Evolutionary conservation across 1,284 basidiomycete species (phyloP), one percentile per base, ranked within the genome.

Genomic region (Ustilago cynodontis): DNA sequence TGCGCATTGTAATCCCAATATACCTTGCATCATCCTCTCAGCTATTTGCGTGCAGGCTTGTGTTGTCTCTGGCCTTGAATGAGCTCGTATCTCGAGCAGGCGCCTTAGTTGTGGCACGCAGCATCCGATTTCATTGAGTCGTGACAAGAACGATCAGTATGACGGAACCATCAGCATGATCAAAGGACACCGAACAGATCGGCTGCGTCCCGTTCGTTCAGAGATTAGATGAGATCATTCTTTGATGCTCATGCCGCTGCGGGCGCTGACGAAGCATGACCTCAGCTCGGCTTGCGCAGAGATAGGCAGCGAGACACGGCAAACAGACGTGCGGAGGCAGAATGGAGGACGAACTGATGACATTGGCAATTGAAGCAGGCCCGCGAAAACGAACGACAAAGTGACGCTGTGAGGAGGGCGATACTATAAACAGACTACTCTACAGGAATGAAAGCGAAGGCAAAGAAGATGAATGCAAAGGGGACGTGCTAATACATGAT

Each of bases 391-490:
- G 51, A 63, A 63, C 50, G 56, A 55, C 59, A 53, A n/a, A 55
- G 59, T 50, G 41, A 54, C 50, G 59, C 54, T 57, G 31, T 20
- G 41, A 13, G 56, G 20, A 39, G 58, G 16, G 26, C 33, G 14
- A 37, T 14, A 16, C 3, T 37, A 37, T 33, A 22, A 41, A 28
- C 54, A 50, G 14, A 29, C 29, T 63, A 68, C 39, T 68, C 59
- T 68, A 69, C 66, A 69, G 39, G 59, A 45, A 20, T 16, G 45
- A 51, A 58, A 49, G 37, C 51, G 41, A n/a, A 41, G 26, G 26
- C 24, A 67, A 29, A 31, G 28, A 33, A 33, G 31, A 33, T 33
- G 41, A 24, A 41, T 18, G 26, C 24, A 61, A 24, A 31, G 28
- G 11, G 29, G 22, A 28, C 43, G 29, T 54, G 49, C 33, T 28